phyloP scores from a whole-genome alignment of 176 grass and related monocot species.

The Cenchrus americanus region DNA sequence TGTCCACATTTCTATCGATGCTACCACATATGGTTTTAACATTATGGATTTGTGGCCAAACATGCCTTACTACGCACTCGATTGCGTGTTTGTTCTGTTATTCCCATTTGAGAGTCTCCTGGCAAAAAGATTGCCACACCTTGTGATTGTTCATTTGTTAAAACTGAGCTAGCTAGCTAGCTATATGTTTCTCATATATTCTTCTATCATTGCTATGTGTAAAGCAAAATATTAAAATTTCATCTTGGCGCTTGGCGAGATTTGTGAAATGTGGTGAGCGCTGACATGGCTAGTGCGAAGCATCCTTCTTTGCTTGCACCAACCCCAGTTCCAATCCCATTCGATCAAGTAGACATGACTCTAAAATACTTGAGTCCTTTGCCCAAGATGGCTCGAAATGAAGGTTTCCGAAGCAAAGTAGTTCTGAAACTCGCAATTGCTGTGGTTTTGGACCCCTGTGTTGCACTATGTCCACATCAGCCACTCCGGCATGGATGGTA shows the following conservation, averaged over 20 bases:
- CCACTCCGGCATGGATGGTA: too few species aligned
- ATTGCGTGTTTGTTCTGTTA: background rate
- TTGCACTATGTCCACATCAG: too few species aligned
- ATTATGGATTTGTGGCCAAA: constrained; percentile 3
- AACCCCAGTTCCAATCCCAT: background rate
- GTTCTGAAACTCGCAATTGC: background rate
- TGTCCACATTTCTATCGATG: constrained; percentile 19
- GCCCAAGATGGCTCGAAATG: too few species aligned
- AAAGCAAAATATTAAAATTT: background rate
- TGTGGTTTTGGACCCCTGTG: background rate
- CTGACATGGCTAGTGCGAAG: too few species aligned
- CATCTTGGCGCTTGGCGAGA: background rate
- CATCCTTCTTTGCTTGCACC: too few species aligned
- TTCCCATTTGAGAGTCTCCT: background rate
- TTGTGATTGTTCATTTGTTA: background rate
- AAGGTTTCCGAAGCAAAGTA: too few species aligned
- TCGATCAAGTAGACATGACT: too few species aligned
- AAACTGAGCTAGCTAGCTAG: background rate
- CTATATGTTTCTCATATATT: background rate
- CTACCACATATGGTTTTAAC: constrained; percentile 35
- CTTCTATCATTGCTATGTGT: background rate
- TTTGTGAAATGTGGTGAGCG: too few species aligned
- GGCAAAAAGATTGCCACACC: background rate
- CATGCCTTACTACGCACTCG: background rate
- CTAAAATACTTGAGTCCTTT: too few species aligned